Evolutionary conservation across 495 filamentous ascomycete genomes (phyloP).

Genomic region (Tuber borchii): DNA sequence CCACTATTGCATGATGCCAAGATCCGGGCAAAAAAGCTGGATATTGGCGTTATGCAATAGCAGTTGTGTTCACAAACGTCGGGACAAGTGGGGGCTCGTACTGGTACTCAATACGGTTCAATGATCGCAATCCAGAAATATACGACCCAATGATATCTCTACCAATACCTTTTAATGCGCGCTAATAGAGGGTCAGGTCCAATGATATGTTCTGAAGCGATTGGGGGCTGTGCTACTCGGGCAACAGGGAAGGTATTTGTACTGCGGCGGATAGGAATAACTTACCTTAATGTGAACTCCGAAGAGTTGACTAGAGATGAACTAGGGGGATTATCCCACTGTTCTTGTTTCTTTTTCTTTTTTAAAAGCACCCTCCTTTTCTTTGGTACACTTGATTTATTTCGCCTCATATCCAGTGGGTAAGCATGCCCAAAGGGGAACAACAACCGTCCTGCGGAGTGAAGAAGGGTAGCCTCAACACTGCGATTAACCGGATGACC

Average conservation of each 20-base stretch:
- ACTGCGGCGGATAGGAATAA: background rate
- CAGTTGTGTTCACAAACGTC: too few relatives aligned
- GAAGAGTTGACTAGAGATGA: background rate
- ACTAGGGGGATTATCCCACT: background rate
- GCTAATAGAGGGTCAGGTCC: background rate
- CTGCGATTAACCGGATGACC: background rate
- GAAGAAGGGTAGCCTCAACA: background rate
- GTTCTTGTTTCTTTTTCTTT: background rate
- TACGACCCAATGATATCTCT: background rate
- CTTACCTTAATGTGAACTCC: background rate
- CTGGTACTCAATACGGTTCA: background rate
- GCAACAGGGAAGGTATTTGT: background rate
- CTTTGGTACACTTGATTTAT: background rate
- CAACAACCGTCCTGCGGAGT: background rate
- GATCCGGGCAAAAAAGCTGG: too few relatives aligned
- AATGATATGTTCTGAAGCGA: background rate
- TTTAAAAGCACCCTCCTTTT: background rate
- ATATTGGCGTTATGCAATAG: too few relatives aligned
- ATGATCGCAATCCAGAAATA: background rate
- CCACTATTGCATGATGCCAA: too few relatives aligned
- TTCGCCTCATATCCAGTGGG: background rate
- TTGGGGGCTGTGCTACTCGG: background rate
- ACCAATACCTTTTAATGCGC: background rate
- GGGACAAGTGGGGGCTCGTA: too few relatives aligned
- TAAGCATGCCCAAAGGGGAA: background rate